Conservation (phyloP, 2,329 filamentous ascomycete species). For the Colletotrichum sp. region DNA sequence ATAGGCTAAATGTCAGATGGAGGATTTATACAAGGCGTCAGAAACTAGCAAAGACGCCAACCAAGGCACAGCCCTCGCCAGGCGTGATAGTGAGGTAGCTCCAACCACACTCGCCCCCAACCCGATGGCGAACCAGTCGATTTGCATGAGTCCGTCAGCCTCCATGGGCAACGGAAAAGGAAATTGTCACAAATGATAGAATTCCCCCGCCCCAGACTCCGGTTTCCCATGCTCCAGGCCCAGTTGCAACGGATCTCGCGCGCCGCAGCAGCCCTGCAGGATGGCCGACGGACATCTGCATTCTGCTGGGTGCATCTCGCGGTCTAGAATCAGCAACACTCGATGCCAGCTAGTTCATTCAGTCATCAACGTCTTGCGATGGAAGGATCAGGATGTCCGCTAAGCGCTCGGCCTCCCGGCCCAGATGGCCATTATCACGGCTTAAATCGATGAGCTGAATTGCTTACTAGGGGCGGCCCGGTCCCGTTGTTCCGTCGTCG, state of each 20-base stretch:
- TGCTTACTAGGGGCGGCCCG: conserved; percentile 12
- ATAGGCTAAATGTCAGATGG: conserved; percentile 4
- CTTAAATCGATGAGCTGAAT: background rate
- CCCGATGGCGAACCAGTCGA: background rate
- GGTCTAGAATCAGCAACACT: background rate
- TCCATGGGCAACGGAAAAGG: background rate
- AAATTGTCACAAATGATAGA: conserved; percentile 4
- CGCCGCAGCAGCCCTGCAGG: background rate
- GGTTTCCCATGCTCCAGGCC: background rate
- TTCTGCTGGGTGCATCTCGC: background rate
- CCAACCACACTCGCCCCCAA: background rate
- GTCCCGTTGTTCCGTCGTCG: background rate
- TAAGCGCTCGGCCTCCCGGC: background rate
- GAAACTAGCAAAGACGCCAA: background rate
- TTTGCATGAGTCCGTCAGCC: background rate
- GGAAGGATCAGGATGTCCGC: background rate
- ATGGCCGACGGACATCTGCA: background rate
- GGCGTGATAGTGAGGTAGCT: background rate
- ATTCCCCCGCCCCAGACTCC: background rate
- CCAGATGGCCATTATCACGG: background rate
- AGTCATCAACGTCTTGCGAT: background rate
- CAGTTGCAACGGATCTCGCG: background rate
- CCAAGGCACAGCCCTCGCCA: background rate
- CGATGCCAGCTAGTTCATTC: background rate
- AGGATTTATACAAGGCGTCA: background rate